Evolutionary conservation across 2,329 filamentous ascomycete genomes (phyloP).

Genomic region (Aureobasidium namibiae): DNA sequence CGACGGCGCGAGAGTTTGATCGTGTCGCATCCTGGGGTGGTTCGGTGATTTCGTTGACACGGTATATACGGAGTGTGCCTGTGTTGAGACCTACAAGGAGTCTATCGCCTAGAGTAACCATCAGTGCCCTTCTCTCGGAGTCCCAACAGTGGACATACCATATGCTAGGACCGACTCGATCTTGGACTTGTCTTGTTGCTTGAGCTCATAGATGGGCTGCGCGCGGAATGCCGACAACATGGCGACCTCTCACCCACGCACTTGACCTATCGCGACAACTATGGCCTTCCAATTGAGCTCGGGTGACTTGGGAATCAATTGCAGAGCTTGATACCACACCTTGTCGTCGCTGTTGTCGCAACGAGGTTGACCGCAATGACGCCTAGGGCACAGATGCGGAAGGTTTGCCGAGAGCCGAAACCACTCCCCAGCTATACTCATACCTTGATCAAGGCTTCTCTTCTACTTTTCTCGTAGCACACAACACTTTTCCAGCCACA

Average conservation of each 20-base stretch:
- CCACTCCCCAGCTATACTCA: not conserved
- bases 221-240: constrained; percentile 98
- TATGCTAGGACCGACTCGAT: constrained; percentile 94
- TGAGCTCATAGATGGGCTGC: constrained; percentile 93
- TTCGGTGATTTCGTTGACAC: constrained; percentile 63
- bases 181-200: constrained; percentile 88
- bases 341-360: constrained; percentile 9
- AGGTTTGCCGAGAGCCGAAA: not conserved
- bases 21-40: constrained; percentile 30
- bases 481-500: no score
- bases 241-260: constrained; percentile 11
- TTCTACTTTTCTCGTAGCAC: no score
- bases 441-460: no score
- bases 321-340: not conserved
- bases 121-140: not conserved
- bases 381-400: not conserved
- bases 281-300: no score
- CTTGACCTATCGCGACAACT: not conserved
- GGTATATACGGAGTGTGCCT: constrained; percentile 81
- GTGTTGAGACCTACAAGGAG: constrained; percentile 88
- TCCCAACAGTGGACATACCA: constrained; percentile 41
- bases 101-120: constrained; percentile 58
- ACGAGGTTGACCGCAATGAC: not conserved
- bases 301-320: not conserved
- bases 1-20: constrained; percentile 47